Evolutionary conservation across 192 early-diverging fungal genomes (phyloP), one percentile per base, ranked within the genome.

Genomic region (Powellomyces hirtus): DNA sequence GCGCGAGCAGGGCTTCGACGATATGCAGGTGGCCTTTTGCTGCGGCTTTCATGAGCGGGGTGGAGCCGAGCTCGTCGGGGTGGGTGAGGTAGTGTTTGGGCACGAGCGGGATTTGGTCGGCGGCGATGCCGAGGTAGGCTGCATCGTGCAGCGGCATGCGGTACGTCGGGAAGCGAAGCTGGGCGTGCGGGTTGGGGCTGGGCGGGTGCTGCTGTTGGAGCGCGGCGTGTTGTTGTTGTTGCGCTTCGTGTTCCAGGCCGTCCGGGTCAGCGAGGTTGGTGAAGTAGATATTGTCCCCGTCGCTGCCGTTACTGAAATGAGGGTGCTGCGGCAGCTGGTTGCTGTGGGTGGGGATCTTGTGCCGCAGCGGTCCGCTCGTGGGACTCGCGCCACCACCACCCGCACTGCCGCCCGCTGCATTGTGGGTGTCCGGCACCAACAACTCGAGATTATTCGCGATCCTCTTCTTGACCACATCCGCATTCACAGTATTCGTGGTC

Each of bases 21-120:
- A 81, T 20, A n/a, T 8, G 18, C 11, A 67, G 7, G 38, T 85
- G 75, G 0, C 81, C 81, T 26, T 65, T 63, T 33, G 64, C 74
- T 4, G 76, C 64, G 14, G 83, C 83, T 68, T 84, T 84, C 81
- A 84, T 81, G n/a, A 84, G 68, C 5, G 76, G 33, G 3, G 80
- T 79, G 30, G 40, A 71, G 4, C 81, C 79, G 4, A 38, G 18
- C 50, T 76, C 62, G 62, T 81, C 82, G 5, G 36, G 0, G 11
- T 56, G 22, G 27, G 38, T 38, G 13, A 77, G 16, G 49, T 55
- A 59, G 1, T 66, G 40, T 14, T 24, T 24, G 1, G 38, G 35
- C 6, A 67, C 14, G 5, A 24, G 2, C 1, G 44, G 1, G 0
- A 62, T 35, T 4, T 59, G n/a, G 0, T 58, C 38, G 1, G 50